Evolutionary conservation across 495 filamentous ascomycete species (phyloP).

Genomic region (Aspergillus coremiiformis): DNA sequence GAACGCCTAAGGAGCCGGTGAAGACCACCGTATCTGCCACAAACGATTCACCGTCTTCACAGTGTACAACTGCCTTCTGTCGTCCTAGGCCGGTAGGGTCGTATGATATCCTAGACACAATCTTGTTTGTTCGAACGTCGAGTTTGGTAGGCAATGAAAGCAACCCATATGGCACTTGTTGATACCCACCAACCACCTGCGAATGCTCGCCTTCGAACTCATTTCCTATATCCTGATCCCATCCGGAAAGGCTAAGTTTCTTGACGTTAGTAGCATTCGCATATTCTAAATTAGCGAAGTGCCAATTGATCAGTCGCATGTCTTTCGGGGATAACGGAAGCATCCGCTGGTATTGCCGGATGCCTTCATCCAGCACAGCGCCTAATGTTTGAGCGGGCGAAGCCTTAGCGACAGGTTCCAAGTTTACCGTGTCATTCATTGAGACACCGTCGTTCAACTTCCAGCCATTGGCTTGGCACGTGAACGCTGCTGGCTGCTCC

Average conservation of each 20-base stretch:
- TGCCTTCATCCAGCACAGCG: slow-evolving; percentile 79
- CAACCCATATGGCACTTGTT: slow-evolving; percentile 78
- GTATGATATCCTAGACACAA: slow-evolving; percentile 65
- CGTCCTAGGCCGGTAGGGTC: slow-evolving; percentile 33
- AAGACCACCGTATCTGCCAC: slow-evolving; percentile 81
- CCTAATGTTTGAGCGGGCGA: slow-evolving; percentile 67
- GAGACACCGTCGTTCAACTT: slow-evolving; percentile 57
- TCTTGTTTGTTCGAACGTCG: slow-evolving; percentile 66
- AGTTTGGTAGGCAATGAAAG: slow-evolving; percentile 66
- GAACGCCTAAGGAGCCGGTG: slow-evolving; percentile 80
- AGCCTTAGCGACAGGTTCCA: slow-evolving; percentile 57
- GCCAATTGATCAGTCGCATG: slow-evolving; percentile 91
- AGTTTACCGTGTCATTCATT: slow-evolving; percentile 58
- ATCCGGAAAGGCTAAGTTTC: slow-evolving; percentile 79
- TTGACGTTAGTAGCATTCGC: slow-evolving; percentile 85
- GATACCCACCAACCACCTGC: slow-evolving; percentile 87
- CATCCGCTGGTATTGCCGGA: slow-evolving; percentile 77
- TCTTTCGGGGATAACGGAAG: slow-evolving; percentile 79
- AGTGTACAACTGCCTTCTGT: slow-evolving; percentile 55
- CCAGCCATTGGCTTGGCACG: slow-evolving; percentile 78
- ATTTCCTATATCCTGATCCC: slow-evolving; percentile 96
- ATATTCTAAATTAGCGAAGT: slow-evolving; percentile 96
- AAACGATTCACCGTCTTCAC: slow-evolving; percentile 68
- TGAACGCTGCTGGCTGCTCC: slow-evolving; percentile 55
- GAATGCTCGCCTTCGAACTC: slow-evolving; percentile 94